Evolutionary conservation across 257 asterid species (phyloP).

Genomic region (Prunella vulgaris): DNA sequence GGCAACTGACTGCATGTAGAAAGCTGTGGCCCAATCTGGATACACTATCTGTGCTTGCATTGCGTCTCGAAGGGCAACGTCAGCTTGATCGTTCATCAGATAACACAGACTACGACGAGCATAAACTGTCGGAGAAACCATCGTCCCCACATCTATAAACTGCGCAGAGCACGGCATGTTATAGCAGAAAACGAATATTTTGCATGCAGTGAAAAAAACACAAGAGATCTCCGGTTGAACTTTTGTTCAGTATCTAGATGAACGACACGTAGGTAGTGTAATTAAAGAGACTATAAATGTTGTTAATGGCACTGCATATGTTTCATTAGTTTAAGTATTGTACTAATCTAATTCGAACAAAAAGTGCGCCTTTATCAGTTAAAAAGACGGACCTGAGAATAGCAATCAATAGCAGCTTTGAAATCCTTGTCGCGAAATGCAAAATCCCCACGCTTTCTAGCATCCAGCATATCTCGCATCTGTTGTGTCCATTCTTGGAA

Average conservation of each 20-base stretch:
- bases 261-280: too few species aligned
- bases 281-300: too few species aligned
- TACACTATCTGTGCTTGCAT: constrained; percentile 85
- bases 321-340: too few species aligned
- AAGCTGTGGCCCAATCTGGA: constrained; percentile 87
- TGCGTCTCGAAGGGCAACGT: constrained; percentile 80
- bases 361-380: too few species aligned
- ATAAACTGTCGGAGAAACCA: constrained; percentile 87
- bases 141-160: constrained; percentile 81
- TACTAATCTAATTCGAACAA: too few species aligned
- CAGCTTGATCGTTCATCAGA: constrained; percentile 83
- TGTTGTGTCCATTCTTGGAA: constrained; percentile 76
- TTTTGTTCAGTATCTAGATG: too few species aligned
- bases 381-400: constrained; percentile 51
- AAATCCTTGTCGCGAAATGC: constrained; percentile 86
- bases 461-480: constrained; percentile 80
- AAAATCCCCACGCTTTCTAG: constrained; percentile 77
- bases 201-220: neutral
- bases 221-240: too few species aligned
- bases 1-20: constrained; percentile 90
- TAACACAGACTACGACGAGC: constrained; percentile 84
- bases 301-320: too few species aligned
- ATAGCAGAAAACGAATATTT: neutral
- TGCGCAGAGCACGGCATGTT: constrained; percentile 23
- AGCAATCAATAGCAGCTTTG: constrained; percentile 64